Percentiles rank a stretch among this genome's conserved stretches.
Evolutionary conservation across 176 grass and related monocot species (phyloP).

Genomic region (Paspalum vaginatum): DNA sequence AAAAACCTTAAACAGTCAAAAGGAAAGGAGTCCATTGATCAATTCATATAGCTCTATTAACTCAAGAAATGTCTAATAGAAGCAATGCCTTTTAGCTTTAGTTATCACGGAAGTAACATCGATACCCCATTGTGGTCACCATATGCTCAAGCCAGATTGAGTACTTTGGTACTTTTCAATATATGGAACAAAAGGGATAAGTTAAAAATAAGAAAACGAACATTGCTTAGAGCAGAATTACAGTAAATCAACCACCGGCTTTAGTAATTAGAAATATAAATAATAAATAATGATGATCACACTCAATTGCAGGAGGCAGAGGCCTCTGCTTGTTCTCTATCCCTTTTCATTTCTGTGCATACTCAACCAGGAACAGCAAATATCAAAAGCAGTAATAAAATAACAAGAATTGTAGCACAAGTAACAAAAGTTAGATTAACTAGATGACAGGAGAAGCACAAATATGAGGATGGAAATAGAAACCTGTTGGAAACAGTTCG

Average conservation of each 20-base stretch:
- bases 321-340: neutral
- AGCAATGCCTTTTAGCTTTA: neutral
- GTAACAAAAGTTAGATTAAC: neutral
- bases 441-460: constrained; percentile 12
- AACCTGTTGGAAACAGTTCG: constrained; percentile 91
- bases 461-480: constrained; percentile 30
- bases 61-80: constrained; percentile 3
- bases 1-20: constrained; percentile 10
- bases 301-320: constrained; percentile 6
- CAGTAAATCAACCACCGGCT: neutral
- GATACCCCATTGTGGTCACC: constrained; percentile 1
- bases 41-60: constrained; percentile 26
- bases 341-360: neutral
- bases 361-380: constrained; percentile 11
- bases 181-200: neutral
- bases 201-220: neutral
- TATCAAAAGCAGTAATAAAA: constrained; percentile 13
- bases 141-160: constrained; percentile 18
- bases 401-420: constrained; percentile 4
- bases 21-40: neutral
- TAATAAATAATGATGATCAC: neutral
- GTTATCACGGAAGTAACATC: neutral
- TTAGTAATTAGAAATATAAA: constrained; percentile 23
- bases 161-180: neutral
- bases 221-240: neutral